Evolutionary conservation across 148 eudicot genomes (phyloP), one percentile per base, ranked within the genome.

Genomic region (Spergularia bocconei): DNA sequence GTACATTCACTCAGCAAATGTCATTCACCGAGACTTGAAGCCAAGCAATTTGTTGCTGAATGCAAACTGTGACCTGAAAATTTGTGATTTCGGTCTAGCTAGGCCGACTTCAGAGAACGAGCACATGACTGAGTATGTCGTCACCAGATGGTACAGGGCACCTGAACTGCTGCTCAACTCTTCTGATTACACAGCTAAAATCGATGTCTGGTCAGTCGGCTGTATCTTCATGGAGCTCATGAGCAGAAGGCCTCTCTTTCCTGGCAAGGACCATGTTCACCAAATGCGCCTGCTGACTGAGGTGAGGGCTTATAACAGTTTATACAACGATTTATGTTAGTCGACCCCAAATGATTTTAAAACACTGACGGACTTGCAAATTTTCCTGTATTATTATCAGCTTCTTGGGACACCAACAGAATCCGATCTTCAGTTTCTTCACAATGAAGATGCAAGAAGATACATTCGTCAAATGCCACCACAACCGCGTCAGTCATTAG

Each of bases 171-270:
- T 91, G 86, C 77, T 93, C 67, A 93, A 91, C 77, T 93, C 97
- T 60, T 93, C 97, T 20, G 98, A 93, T 33, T 93, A 93, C 65
- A 91, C 89, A 8, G 90, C 91, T 62, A 91, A 96, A 33, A 93
- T 93, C 51, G 98, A 93, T 78, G 87, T 93, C 6, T 93, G 98
- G 98, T 93, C 96, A 48, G 96, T 93, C 39, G 98, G 98, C 73
- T 93, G 98, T 83, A 93, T 93, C 67, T 93, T 73, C 79, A 91
- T 93, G 98, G 98, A 93, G 82, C 90, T 93, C 51, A 91, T 91
- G 93, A 93, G 85, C 78, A 82, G 88, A 72, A 89, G 79, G 78
- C 98, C 98, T 66, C 78, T 93, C 79, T 89, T 93, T 75, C 83
- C 96, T 1, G 98, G 98, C 65, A 89, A 67, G 75, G 96, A 93